phyloP scores from a whole-genome alignment of 148 eudicot species.

The Camellia granthamiana region DNA sequence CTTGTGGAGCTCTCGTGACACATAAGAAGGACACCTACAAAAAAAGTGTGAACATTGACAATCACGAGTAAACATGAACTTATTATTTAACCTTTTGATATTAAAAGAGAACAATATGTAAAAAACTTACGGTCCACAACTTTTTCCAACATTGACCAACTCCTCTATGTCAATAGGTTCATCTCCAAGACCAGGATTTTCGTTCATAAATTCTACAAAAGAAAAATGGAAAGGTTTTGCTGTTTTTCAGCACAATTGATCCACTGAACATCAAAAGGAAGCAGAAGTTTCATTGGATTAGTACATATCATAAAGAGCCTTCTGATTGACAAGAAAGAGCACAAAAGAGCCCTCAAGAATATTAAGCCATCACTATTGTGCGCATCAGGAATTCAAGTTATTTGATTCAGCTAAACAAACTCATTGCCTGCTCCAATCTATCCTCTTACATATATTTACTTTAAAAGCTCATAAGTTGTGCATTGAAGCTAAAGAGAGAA shows the following conservation, averaged over 20 bases:
- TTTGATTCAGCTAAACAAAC: neutral
- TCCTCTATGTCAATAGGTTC: conserved; percentile 98
- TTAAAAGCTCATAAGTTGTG: neutral
- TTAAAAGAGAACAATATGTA: conserved; percentile 1
- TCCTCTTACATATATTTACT: neutral
- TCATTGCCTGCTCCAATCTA: neutral
- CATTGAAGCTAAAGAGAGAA: neutral
- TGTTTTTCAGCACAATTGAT: neutral
- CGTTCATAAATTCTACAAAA: conserved; percentile 60
- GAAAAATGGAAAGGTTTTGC: neutral
- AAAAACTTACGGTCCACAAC: conserved; percentile 60
- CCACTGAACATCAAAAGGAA: conserved; percentile 11
- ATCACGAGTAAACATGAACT: conserved; percentile 5
- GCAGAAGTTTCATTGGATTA: neutral
- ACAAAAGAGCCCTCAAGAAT: neutral
- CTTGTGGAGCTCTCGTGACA: conserved; percentile 89
- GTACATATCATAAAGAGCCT: neutral
- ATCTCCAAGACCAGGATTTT: conserved; percentile 77
- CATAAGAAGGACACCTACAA: conserved; percentile 87
- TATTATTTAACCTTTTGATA: neutral
- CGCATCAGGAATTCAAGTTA: neutral
- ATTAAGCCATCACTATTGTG: neutral
- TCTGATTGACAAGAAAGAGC: neutral
- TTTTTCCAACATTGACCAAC: conserved; percentile 83
- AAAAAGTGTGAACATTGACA: neutral